These are phyloP conservation scores for Trametes cingulata DNA, from an alignment of 768 basidiomycete species.

Conservation along the genomic window DNA sequence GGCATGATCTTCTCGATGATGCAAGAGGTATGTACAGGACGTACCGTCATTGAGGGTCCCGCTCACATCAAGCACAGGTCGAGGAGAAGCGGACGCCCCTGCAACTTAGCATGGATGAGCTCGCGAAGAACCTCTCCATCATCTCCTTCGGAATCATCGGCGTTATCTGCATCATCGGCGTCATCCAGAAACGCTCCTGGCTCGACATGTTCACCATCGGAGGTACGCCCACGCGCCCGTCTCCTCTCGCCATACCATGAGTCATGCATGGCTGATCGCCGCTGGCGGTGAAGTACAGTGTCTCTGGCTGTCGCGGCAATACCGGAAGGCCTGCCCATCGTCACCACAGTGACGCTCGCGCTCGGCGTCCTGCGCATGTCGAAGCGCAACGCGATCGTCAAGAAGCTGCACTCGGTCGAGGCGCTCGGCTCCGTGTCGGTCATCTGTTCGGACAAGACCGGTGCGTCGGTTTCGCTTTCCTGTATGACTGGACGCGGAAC, in stretches of 20 bases:
- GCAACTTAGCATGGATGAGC: slow-evolving; percentile 94
- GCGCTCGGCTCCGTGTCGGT: slow-evolving; percentile 94
- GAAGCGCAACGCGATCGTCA: slow-evolving; percentile 93
- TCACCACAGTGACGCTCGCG: slow-evolving; percentile 95
- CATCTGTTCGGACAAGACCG: slow-evolving; percentile 97
- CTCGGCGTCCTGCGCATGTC: slow-evolving; percentile 94
- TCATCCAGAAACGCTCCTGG: slow-evolving; percentile 84
- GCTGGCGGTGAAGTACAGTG: slow-evolving; percentile 50
- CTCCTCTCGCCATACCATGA: not conserved
- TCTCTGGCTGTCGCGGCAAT: slow-evolving; percentile 98
- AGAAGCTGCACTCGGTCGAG: slow-evolving; percentile 95
- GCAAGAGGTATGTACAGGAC: slow-evolving; percentile 68
- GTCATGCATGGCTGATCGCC: slow-evolving; percentile 10
- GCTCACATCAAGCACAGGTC: slow-evolving; percentile 36
- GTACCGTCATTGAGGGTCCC: not conserved
- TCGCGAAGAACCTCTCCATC: slow-evolving; percentile 88
- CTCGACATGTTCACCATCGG: slow-evolving; percentile 99
- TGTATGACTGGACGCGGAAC: not conserved
- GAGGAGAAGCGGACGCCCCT: slow-evolving; percentile 93
- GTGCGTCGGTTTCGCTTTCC: slow-evolving; percentile 38
- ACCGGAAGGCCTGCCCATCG: slow-evolving; percentile 94
- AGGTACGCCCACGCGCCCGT: slow-evolving; percentile 50
- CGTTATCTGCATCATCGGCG: slow-evolving; percentile 87
- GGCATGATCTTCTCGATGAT: slow-evolving; percentile 98
- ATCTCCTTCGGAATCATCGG: slow-evolving; percentile 95